Conservation (phyloP, 1,284 basidiomycete species). For the Pyrrhoderma lamaoense region DNA sequence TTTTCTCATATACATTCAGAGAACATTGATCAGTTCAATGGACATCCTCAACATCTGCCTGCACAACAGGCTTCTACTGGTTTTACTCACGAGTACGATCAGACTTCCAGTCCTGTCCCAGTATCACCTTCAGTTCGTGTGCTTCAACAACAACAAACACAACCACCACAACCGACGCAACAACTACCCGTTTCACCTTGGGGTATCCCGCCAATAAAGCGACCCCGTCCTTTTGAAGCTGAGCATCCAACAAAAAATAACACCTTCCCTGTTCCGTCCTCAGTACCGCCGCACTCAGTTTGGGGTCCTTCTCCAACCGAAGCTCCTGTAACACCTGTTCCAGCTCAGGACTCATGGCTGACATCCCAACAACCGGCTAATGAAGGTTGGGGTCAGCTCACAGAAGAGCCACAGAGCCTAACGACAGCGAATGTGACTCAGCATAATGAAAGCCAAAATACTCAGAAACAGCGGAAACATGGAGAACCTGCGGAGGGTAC, state of each 20-base stretch:
- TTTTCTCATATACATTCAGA: constrained; percentile 5
- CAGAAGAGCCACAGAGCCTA: constrained; percentile 29
- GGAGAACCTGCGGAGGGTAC: constrained; percentile 23
- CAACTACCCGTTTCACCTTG: constrained; percentile 7
- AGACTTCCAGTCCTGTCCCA: constrained; percentile 5
- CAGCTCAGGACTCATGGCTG: constrained; percentile 9
- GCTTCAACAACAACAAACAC: constrained; percentile 6
- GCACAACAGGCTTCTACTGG: constrained; percentile 4
- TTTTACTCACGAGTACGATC: constrained; percentile 8
- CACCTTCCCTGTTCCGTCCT: constrained; percentile 4
- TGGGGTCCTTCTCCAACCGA: constrained; percentile 7
- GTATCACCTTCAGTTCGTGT: constrained; percentile 1
- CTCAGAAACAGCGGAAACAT: constrained; percentile 20
- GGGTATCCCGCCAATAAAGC: background rate
- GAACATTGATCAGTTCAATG: background rate
- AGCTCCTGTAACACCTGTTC: background rate
- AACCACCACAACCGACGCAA: background rate
- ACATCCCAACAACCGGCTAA: background rate
- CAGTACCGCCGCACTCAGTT: background rate
- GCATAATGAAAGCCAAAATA: constrained; percentile 41
- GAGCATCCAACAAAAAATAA: constrained; percentile 11
- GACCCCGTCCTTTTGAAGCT: constrained; percentile 16
- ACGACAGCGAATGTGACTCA: constrained; percentile 53
- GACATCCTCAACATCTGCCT: constrained; percentile 5
- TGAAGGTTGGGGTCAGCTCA: constrained; percentile 5